phyloP scores from a whole-genome alignment of 306 rosid genomes.

The Leucaena leucocephala region DNA sequence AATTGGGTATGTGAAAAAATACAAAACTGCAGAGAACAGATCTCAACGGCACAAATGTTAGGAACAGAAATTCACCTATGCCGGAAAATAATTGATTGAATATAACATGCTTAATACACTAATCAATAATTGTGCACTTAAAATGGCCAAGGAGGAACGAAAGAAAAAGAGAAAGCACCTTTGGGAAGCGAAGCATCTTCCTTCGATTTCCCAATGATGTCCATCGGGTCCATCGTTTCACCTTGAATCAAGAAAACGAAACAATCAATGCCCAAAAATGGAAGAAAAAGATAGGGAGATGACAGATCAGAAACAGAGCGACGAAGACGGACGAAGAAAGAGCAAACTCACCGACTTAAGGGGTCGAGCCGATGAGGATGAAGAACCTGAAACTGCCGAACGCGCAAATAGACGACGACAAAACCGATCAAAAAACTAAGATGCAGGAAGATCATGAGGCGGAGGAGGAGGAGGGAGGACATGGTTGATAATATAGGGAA shows the following conservation, averaged over 20 bases:
- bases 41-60: background rate
- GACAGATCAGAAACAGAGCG: conserved; percentile 35
- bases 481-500: conserved; percentile 58
- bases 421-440: conserved; percentile 50
- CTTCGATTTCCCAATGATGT: conserved; percentile 62
- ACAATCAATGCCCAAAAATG: background rate
- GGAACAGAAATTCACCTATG: background rate
- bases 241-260: conserved; percentile 32
- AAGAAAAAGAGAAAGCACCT: conserved; percentile 39
- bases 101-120: background rate
- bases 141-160: background rate
- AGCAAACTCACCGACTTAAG: conserved; percentile 49
- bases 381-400: background rate
- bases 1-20: background rate
- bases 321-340: conserved; percentile 13
- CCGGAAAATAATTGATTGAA: background rate
- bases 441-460: conserved; percentile 37
- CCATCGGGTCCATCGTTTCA: conserved; percentile 81
- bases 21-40: background rate
- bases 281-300: background rate
- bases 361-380: background rate
- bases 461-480: conserved; percentile 38
- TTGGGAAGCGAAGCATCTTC: conserved; percentile 67
- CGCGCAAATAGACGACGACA: conserved; percentile 5
- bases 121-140: too few relatives aligned